Evolutionary conservation across 495 filamentous ascomycete species (phyloP).

Genomic region (Trichoderma orchidacearum): DNA sequence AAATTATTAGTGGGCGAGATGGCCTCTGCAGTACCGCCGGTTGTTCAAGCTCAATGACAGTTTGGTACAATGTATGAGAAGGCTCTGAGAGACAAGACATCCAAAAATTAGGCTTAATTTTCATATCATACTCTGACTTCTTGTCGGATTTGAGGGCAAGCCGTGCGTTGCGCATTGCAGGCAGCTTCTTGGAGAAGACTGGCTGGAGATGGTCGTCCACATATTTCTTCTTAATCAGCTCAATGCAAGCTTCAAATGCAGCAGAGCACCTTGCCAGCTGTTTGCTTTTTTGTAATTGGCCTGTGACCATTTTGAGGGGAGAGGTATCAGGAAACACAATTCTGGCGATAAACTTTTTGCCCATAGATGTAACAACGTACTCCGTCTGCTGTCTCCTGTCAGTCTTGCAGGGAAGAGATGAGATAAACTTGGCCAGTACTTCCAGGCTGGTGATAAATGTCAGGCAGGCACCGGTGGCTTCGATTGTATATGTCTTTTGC

Average conservation of each 20-base stretch:
- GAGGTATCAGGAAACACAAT: constrained; percentile 68
- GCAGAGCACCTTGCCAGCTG: constrained; percentile 76
- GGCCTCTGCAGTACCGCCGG: constrained; percentile 43
- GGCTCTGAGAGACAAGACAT: constrained; percentile 32
- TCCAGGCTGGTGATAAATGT: constrained; percentile 61
- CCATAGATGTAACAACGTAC: constrained; percentile 45
- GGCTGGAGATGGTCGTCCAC: constrained; percentile 65
- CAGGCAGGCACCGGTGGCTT: constrained; percentile 61
- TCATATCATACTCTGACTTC: constrained; percentile 59
- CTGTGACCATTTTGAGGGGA: constrained; percentile 53
- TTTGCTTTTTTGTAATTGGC: constrained; percentile 48
- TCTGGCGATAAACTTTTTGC: constrained; percentile 62
- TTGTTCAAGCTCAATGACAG: constrained; percentile 45
- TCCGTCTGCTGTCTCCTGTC: constrained; percentile 40
- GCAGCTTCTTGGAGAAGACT: constrained; percentile 56
- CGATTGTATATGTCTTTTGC: constrained; percentile 37
- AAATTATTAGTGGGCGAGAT: constrained; percentile 52
- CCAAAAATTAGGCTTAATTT: constrained; percentile 71
- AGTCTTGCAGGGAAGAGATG: constrained; percentile 43
- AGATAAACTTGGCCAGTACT: constrained; percentile 44
- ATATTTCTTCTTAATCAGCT: constrained; percentile 50
- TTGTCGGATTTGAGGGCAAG: constrained; percentile 71
- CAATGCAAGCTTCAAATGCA: constrained; percentile 72
- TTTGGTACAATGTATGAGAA: constrained; percentile 39
- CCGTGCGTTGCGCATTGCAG: constrained; percentile 81